Conservation (phyloP, 1,284 basidiomycete genomes). For the Malassezia furfur region DNA sequence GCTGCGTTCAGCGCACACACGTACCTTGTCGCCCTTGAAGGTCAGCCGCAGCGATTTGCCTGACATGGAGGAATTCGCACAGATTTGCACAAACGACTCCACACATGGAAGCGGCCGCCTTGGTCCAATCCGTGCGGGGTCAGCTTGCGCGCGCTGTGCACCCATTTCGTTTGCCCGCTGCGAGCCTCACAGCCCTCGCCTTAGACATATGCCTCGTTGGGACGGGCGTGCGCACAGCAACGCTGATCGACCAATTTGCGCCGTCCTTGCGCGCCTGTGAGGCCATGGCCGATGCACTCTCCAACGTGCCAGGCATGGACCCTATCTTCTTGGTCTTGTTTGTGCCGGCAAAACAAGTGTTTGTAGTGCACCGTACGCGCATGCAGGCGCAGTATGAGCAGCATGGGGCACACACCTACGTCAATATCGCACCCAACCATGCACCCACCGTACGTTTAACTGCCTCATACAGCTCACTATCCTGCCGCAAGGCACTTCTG, state of each 20-base stretch:
- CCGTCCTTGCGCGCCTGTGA: not conserved
- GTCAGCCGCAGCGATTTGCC: slow-evolving; percentile 14
- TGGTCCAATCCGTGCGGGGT: too few relatives aligned
- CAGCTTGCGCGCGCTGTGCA: too few relatives aligned
- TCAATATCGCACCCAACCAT: too few relatives aligned
- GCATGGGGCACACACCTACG: not conserved
- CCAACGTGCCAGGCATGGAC: not conserved
- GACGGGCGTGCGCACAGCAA: not conserved
- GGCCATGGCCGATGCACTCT: not conserved
- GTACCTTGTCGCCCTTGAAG: slow-evolving; percentile 19
- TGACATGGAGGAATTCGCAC: not conserved
- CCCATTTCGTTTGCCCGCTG: too few relatives aligned
- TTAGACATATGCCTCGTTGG: not conserved
- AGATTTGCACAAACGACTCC: not conserved
- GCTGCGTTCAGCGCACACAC: slow-evolving; percentile 3
- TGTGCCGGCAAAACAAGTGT: slow-evolving; percentile 8
- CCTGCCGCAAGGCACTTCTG: not conserved
- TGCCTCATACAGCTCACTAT: not conserved
- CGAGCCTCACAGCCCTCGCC: not conserved
- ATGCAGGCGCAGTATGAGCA: not conserved
- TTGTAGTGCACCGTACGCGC: not conserved
- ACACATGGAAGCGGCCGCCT: too few relatives aligned
- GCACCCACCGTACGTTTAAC: too few relatives aligned
- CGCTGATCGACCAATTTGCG: slow-evolving; percentile 5
- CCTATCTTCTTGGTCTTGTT: not conserved